Conservation (phyloP, 306 rosid species). For the Sicyos edulis region DNA sequence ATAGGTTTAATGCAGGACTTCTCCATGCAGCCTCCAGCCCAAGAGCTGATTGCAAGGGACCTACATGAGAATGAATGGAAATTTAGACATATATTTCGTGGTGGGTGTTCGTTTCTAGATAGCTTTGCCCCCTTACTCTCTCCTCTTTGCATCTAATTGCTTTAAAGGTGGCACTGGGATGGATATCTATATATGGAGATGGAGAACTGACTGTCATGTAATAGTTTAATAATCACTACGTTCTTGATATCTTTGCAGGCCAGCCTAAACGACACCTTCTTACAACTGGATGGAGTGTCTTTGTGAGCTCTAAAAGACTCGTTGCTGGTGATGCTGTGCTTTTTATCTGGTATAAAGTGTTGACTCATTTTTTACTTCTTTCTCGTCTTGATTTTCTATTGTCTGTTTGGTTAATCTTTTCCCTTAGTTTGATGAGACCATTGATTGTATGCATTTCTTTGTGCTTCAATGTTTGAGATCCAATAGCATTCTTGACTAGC, state of each 20-base stretch:
- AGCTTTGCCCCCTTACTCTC: background rate
- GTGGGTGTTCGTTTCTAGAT: conserved; percentile 37
- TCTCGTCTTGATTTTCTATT: background rate
- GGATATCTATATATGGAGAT: background rate
- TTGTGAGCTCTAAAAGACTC: conserved; percentile 92
- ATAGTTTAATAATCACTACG: no score
- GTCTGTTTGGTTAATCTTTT: background rate
- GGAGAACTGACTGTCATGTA: background rate
- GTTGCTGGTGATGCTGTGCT: conserved; percentile 97
- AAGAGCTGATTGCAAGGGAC: conserved; percentile 91
- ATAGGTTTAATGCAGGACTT: conserved; percentile 52
- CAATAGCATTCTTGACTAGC: background rate
- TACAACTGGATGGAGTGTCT: conserved; percentile 98
- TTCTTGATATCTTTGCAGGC: conserved; percentile 45
- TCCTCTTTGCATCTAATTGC: background rate
- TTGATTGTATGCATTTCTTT: background rate
- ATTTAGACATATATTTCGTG: conserved; percentile 96
- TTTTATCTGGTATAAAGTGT: conserved; percentile 72
- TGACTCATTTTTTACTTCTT: background rate
- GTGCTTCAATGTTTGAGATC: background rate
- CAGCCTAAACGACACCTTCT: conserved; percentile 98
- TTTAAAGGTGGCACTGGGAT: background rate
- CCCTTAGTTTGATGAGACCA: background rate
- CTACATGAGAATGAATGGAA: conserved; percentile 97
- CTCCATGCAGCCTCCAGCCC: conserved; percentile 91